Percentiles rank a stretch among this genome's conserved stretches.
Evolutionary conservation across 805 yeast species (phyloP).

Genomic region (Yamadazyma endophytica): DNA sequence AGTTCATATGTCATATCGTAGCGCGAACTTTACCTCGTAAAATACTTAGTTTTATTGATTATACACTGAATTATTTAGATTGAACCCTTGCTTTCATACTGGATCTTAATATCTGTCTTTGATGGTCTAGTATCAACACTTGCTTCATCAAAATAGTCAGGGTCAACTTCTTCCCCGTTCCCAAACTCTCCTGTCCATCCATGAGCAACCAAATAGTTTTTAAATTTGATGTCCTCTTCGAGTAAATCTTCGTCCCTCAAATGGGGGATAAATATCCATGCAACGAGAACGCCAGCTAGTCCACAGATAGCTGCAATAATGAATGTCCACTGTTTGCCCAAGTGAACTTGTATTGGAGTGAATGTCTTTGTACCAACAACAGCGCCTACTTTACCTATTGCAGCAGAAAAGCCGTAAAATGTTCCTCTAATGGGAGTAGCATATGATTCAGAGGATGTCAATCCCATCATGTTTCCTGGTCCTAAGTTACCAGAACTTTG

Average conservation of each 20-base stretch:
- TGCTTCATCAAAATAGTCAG: too few relatives aligned
- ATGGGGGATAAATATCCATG: slow-evolving; percentile 64
- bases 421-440: slow-evolving; percentile 80
- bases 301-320: slow-evolving; percentile 77
- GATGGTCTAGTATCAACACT: too few relatives aligned
- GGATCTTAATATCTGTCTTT: too few relatives aligned
- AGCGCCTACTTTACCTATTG: slow-evolving; percentile 82
- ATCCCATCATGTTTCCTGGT: slow-evolving; percentile 75
- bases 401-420: slow-evolving; percentile 71
- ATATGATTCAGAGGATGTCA: slow-evolving; percentile 58
- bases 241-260: slow-evolving; percentile 64
- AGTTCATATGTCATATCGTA: too few relatives aligned
- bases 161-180: slow-evolving; percentile 16
- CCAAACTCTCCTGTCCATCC: slow-evolving; percentile 59
- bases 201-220: slow-evolving; percentile 50
- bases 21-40: too few relatives aligned
- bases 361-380: slow-evolving; percentile 74
- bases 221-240: slow-evolving; percentile 60
- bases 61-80: too few relatives aligned
- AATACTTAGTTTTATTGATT: too few relatives aligned
- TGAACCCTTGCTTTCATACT: too few relatives aligned
- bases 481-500: slow-evolving; percentile 70
- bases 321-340: slow-evolving; percentile 73
- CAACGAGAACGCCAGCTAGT: slow-evolving; percentile 54
- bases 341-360: slow-evolving; percentile 58